Conservation (phyloP, 495 filamentous ascomycete species). For the Parmelia sp. region DNA sequence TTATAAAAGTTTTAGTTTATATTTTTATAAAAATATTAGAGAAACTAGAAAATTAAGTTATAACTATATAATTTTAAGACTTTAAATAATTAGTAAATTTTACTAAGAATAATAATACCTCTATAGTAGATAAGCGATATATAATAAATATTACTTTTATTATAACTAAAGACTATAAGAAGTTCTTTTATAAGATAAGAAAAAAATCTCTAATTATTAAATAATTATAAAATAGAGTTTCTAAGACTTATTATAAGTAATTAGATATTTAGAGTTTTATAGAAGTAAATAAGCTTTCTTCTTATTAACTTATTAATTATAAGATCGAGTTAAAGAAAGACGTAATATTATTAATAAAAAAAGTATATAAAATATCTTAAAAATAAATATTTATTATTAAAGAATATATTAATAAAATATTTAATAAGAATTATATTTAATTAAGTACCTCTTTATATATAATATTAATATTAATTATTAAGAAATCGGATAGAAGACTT, state of each 20-base stretch:
- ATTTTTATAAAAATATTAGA: neutral
- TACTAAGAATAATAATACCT: no score
- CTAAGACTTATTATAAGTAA: neutral
- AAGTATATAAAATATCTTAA: constrained; percentile 12
- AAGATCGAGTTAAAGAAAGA: neutral
- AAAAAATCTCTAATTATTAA: no score
- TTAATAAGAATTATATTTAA: constrained; percentile 7
- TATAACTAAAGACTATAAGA: neutral
- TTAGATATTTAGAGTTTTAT: neutral
- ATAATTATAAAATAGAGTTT: no score
- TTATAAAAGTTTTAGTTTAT: neutral
- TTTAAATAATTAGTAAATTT: no score
- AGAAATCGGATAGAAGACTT: no score
- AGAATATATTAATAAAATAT: neutral
- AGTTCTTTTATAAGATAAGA: no score
- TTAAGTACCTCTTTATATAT: no score
- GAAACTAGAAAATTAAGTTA: neutral
- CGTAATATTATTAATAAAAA: neutral
- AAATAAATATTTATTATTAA: no score
- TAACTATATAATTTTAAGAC: no score
- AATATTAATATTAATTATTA: no score
- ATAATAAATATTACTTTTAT: no score
- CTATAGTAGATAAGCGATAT: no score
- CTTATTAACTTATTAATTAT: neutral
- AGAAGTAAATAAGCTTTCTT: neutral